A percentile compares a stretch with the other conserved stretches of the same genome.
Conservation (phyloP, 2,329 filamentous ascomycete species). For the Zarea fungicola region DNA sequence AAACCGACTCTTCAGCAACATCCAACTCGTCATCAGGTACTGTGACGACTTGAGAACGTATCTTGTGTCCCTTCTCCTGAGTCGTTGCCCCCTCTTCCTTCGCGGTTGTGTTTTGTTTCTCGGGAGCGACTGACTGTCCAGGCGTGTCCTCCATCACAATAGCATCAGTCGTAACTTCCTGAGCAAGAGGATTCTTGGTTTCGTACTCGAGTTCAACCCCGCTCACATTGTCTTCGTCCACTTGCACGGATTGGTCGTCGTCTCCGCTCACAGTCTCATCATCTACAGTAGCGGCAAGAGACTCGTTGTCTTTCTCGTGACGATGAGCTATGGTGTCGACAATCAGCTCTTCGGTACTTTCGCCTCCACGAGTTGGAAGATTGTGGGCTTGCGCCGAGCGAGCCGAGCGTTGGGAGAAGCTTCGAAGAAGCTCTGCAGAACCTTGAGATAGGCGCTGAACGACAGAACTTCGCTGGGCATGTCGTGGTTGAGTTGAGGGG, state of each 20-base stretch:
- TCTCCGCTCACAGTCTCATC: conserved; percentile 41
- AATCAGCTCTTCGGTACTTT: conserved; percentile 45
- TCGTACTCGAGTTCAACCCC: neutral
- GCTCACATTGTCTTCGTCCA: neutral
- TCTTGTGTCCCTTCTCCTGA: neutral
- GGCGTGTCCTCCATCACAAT: neutral
- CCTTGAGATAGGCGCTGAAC: conserved; percentile 45
- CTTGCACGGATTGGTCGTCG: conserved; percentile 25
- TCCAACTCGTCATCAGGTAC: neutral
- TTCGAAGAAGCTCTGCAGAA: conserved; percentile 34
- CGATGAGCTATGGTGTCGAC: conserved; percentile 20
- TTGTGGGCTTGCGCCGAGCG: conserved; percentile 1
- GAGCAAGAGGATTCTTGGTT: neutral
- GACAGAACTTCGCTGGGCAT: conserved; percentile 32
- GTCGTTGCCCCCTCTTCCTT: neutral
- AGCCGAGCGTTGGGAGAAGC: conserved; percentile 27
- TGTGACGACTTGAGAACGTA: neutral
- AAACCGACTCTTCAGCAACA: neutral
- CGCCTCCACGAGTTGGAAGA: conserved; percentile 22
- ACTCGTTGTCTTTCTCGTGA: conserved; percentile 41
- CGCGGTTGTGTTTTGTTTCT: neutral
- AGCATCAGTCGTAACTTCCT: no score
- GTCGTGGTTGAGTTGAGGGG: conserved; percentile 14
- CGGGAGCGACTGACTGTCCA: neutral
- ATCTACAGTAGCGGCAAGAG: conserved; percentile 55